Evolutionary conservation across 345 rosid genomes (phyloP), one percentile per base, ranked within the genome.

Genomic region (Physaria fendleri): DNA sequence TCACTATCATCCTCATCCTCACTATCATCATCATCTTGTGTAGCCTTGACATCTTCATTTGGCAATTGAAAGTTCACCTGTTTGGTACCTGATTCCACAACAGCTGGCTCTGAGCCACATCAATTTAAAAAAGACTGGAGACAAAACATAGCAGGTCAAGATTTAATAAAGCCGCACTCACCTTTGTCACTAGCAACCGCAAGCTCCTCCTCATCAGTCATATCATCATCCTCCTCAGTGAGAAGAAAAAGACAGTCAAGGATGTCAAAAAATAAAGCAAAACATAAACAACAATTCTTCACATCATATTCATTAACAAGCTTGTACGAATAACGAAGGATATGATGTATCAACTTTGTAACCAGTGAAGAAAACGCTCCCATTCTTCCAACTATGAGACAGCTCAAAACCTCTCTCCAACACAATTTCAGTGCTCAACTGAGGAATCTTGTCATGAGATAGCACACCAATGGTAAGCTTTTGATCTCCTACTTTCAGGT

Each of bases 331-430:
- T 1, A 59, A 30, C 27, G 1, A 82, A 81, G 90, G 95, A 86
- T 83, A 81, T 79, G 18, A 32, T 13, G 64, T 14, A 25, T 33
- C 72, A 22, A 76, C 57, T 61, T 51, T 71, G 71, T 90, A 90
- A 22, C 97, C 95, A 12, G 75, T 18, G 65, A 90, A 80, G 74
- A 55, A 79, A 33, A 90, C 79, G 28, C 86, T 84, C 56, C 88
- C 97, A 56, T 75, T 62, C 66, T 76, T 83, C 88, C 82, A 73
- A 34, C 50, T 77, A 66, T 90, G 97, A 22, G 84, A 90, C 21
- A 90, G 70, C 76, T 68, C 79, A 66, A 82, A 84, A 21, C 50
- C 45, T 48, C 41, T 67, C 17, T 84, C 84, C 63, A 87, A 50
- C 25, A 79, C 79, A 71, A 87, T 64, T 68, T 87, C 95, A 20